Base-by-base conservation (phyloP, 306 rosid genomes). In the Sesbania bispinosa region DNA sequence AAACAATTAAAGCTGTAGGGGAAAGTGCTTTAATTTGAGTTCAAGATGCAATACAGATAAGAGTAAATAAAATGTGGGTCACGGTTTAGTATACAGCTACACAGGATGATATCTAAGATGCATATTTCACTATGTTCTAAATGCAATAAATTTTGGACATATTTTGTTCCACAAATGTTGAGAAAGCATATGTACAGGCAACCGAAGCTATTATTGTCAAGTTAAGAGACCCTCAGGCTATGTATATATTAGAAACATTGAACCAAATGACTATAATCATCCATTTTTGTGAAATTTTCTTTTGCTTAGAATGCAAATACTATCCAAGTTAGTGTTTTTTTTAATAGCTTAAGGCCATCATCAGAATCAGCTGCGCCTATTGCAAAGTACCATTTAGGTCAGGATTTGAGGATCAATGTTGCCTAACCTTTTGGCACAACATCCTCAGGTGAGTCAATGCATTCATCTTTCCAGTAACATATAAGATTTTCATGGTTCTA, bases 291-390 rank as follows among this genome's bases (percentile, higher is more conserved):
- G 69, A 86, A 43, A 76, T 35, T 52, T 39, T 81, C 66, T 79
- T 64, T 48, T 84, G 67, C 92, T 81, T 89, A 90, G 98, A 85
- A 78, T 87, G 92, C 98, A 90, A 97, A 87, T 90, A 75, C 38
- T 59, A 76, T 94, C 81, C 87, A 90, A 81, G 90, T 90, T 69
- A 85, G 85, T 80, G 81, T 93, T 79, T 80, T 87, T 29, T 77
- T 87, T 61, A 90, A 85, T 82, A 90, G 90, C 84, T 81, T 88
- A 65, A 87, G 70, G 19, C 77, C 80, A 41, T 84, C 90, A 62
- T 68, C 83, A 55, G 53, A 84, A 36, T 80, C n/a, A n/a, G n/a
- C 78, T 50, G 89, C 85, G 9, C 98, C 98, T 14, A 52, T 69
- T 50, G 97, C 92, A 24, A 84, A 87, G 63, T 94, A 85, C 74